Conservation (phyloP, 2,329 filamentous ascomycete species). For the Fusarium sarcochroum region DNA sequence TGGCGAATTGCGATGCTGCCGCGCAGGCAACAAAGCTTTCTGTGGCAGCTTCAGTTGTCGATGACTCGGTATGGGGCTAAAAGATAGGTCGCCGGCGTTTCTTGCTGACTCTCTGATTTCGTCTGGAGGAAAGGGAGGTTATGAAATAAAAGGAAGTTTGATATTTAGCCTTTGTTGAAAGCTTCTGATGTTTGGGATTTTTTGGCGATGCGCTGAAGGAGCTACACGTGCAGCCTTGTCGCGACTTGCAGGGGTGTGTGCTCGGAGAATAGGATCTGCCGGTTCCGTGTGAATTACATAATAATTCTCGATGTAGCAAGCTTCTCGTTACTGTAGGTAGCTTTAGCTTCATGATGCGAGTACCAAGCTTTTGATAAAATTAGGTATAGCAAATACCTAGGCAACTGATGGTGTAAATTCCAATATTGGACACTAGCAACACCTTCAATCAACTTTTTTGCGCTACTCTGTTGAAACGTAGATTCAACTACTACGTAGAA, state of each 20-base stretch:
- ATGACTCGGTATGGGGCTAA: constrained; percentile 9
- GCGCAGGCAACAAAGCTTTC: constrained; percentile 46
- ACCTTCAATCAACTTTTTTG: too few relatives aligned
- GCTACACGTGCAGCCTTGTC: constrained; percentile 50
- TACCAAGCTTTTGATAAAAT: not conserved
- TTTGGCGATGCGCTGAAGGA: constrained; percentile 45
- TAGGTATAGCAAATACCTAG: too few relatives aligned
- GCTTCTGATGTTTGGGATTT: constrained; percentile 43
- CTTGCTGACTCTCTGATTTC: not conserved
- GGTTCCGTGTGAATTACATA: constrained; percentile 19
- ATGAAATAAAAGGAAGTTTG: constrained; percentile 26
- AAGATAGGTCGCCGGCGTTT: constrained; percentile 2
- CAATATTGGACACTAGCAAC: too few relatives aligned
- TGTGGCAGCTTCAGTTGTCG: constrained; percentile 30
- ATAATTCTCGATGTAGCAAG: not conserved
- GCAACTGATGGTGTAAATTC: too few relatives aligned
- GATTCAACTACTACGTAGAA: not conserved
- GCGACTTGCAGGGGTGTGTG: constrained; percentile 40
- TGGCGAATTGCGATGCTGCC: constrained; percentile 52
- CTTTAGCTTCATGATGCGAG: not conserved
- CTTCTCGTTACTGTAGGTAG: too few relatives aligned
- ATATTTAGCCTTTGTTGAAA: constrained; percentile 24
- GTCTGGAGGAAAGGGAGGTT: constrained; percentile 13
- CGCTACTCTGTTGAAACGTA: not conserved
- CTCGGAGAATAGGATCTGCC: constrained; percentile 39